A percentile compares a stretch with the other conserved stretches of the same genome.
Evolutionary conservation across 306 rosid genomes (phyloP).

Genomic region (Abrus precatorius): DNA sequence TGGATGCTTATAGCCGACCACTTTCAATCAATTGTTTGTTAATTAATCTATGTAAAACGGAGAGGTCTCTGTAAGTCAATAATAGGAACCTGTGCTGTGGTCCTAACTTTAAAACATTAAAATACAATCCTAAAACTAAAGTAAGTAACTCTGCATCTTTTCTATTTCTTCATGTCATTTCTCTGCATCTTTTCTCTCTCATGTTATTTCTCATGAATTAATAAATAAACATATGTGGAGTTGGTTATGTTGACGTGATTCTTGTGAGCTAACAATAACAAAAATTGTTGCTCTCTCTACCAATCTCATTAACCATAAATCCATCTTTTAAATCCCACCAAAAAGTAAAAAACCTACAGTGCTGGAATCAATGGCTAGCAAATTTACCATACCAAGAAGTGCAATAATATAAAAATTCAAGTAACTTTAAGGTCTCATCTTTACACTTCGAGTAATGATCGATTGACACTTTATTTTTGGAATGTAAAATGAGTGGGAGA

Average conservation of each 20-base stretch:
- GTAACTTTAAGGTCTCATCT: too few species aligned
- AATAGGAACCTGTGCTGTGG: slow-evolving; percentile 33
- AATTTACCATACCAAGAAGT: too few species aligned
- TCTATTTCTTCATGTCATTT: slow-evolving; percentile 22
- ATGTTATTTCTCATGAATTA: slow-evolving; percentile 27
- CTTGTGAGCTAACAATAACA: slow-evolving; percentile 55
- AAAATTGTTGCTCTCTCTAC: background rate
- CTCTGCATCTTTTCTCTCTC: slow-evolving; percentile 1
- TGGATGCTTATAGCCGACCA: slow-evolving; percentile 57
- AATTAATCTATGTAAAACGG: background rate
- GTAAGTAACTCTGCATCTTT: slow-evolving; percentile 1
- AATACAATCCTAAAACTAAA: background rate
- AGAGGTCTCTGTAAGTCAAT: slow-evolving; percentile 17
- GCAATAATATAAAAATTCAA: too few species aligned
- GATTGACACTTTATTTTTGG: too few species aligned
- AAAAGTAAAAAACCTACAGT: background rate
- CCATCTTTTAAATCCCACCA: background rate
- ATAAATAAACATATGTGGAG: slow-evolving; percentile 13
- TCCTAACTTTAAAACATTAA: slow-evolving; percentile 19
- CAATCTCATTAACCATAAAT: slow-evolving; percentile 15
- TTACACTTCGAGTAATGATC: too few species aligned
- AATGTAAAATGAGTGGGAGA: too few species aligned
- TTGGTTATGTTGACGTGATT: slow-evolving; percentile 44
- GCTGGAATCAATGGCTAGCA: background rate
- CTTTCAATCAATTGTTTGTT: slow-evolving; percentile 14